Percentiles rank a stretch among this genome's conserved stretches.
phyloP scores from a whole-genome alignment of 2,329 filamentous ascomycete genomes.

The Plectosphaerella sp. region DNA sequence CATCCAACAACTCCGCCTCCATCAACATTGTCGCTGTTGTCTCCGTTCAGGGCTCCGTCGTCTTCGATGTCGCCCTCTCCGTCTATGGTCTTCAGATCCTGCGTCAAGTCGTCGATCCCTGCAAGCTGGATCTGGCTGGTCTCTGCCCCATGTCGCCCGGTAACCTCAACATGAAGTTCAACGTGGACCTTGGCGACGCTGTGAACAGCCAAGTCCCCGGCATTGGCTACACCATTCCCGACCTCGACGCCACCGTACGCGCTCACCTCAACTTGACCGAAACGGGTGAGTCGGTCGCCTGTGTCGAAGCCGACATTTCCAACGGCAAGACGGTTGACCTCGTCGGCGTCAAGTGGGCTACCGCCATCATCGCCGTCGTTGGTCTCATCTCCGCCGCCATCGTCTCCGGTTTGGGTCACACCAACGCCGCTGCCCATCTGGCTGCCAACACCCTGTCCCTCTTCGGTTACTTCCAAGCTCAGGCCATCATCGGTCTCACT shows the following conservation, averaged over 20 bases:
- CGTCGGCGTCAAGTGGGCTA: constrained; percentile 81
- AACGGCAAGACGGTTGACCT: constrained; percentile 93
- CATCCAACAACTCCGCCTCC: constrained; percentile 65
- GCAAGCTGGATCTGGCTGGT: constrained; percentile 63
- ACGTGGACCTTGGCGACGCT: constrained; percentile 30
- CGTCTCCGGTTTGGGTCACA: constrained; percentile 84
- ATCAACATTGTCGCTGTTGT: constrained; percentile 79
- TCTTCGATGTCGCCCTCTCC: constrained; percentile 69
- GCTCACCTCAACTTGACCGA: constrained; percentile 74
- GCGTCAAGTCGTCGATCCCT: constrained; percentile 68
- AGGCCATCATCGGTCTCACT: constrained; percentile 85
- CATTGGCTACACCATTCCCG: constrained; percentile 82
- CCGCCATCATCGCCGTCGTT: constrained; percentile 81
- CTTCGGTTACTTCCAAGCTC: constrained; percentile 90
- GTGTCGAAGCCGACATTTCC: constrained; percentile 81
- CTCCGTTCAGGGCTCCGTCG: constrained; percentile 75
- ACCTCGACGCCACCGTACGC: constrained; percentile 81
- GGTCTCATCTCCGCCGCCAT: constrained; percentile 82
- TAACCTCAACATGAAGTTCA: constrained; percentile 63
- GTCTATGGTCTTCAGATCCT: constrained; percentile 80
- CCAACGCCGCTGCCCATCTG: constrained; percentile 90
- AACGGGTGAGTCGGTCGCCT: constrained; percentile 64
- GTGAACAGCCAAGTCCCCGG: constrained; percentile 59
- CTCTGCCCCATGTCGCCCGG: constrained; percentile 89
- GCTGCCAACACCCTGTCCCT: constrained; percentile 89